Base-by-base conservation (phyloP, 164 flowering plant genomes). In the Umbilicus rupestris region DNA sequence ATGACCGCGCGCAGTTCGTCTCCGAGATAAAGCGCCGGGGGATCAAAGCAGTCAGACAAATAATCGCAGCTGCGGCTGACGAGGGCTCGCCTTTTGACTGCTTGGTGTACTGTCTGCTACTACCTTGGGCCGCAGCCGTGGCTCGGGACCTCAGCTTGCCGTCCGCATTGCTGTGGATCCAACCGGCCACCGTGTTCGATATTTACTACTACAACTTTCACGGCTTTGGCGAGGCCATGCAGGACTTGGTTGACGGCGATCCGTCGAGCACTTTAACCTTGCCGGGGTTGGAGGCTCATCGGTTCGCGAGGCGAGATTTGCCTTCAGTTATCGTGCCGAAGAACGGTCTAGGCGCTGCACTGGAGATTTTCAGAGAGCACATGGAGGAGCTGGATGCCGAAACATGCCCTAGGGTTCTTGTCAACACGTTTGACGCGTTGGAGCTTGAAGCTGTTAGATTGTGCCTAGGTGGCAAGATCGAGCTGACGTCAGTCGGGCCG, bases 81-180 rank as follows among this genome's bases (percentile, higher is more conserved):
- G 60, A 55, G 6, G 80, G 83, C 60, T 72, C 41, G 0, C 83
- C 75, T 0, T 31, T 80, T 39, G 66, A 73, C 1, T 79, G 85
- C 71, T 0, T 84, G 3, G 73, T 80, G 19, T 85, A 82, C 74
- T 72, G 81, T 5, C 7, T 72, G 7, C 57, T 81, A 35, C 66
- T 84, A 3, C 77, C 82, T 0, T 84, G 87, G 90, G 87, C 63
- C 0, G 79, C 78, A 0, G 68, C 37, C 31, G 83, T 83, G 64
- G 84, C 86, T 2, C 72, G 71, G 45, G 67, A 68, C 11, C 66
- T 45, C 24, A 47, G 58, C 59, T 17, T 79, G 4, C 84, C 81
- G 7, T 72, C 79, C 12, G 77, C 70, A 0, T 73, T 78, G 0
- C 73, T 80, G 3, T 83, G 82, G 82, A 76, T 74, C 60, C 81